Evolutionary conservation across 352 stramenopile genomes (phyloP).

Genomic region (Phytophthora idaei): DNA sequence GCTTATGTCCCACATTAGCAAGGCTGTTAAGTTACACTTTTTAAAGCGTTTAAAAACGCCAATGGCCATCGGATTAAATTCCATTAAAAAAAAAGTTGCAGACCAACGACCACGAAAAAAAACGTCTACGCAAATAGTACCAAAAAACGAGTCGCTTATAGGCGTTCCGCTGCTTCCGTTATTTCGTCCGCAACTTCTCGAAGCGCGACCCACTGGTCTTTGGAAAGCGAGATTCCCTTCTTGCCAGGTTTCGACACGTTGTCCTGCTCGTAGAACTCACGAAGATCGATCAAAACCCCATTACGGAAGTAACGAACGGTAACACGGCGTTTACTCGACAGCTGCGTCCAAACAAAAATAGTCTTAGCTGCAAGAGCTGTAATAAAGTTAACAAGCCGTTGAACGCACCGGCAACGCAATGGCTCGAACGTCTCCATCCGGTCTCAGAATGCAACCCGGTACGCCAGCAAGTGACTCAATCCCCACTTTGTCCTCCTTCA

Average conservation of each 20-base stretch:
- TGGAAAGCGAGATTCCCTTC: constrained; percentile 80
- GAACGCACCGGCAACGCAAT: constrained; percentile 62
- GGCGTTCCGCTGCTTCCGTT: constrained; percentile 30
- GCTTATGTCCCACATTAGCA: too few species aligned
- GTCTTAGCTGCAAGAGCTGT: constrained; percentile 1
- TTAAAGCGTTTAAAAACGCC: too few species aligned
- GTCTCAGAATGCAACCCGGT: constrained; percentile 34
- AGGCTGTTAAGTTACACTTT: too few species aligned
- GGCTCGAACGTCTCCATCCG: constrained; percentile 44
- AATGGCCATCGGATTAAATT: too few species aligned
- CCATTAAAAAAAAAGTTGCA: too few species aligned
- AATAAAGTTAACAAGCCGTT: neutral
- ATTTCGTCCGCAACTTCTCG: constrained; percentile 40
- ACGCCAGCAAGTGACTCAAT: constrained; percentile 39
- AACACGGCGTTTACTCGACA: constrained; percentile 59
- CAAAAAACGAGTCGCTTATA: constrained; percentile 5
- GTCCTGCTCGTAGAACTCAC: constrained; percentile 78
- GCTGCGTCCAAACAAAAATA: constrained; percentile 30
- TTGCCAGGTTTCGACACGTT: constrained; percentile 66
- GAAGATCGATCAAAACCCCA: constrained; percentile 62
- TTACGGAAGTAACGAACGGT: constrained; percentile 58
- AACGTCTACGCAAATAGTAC: neutral
- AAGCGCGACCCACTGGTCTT: constrained; percentile 65
- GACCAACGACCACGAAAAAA: too few species aligned
- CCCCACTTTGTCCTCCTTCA: constrained; percentile 51